phyloP scores from a whole-genome alignment of 2,329 filamentous ascomycete species.

The Didymellaceae sp. region DNA sequence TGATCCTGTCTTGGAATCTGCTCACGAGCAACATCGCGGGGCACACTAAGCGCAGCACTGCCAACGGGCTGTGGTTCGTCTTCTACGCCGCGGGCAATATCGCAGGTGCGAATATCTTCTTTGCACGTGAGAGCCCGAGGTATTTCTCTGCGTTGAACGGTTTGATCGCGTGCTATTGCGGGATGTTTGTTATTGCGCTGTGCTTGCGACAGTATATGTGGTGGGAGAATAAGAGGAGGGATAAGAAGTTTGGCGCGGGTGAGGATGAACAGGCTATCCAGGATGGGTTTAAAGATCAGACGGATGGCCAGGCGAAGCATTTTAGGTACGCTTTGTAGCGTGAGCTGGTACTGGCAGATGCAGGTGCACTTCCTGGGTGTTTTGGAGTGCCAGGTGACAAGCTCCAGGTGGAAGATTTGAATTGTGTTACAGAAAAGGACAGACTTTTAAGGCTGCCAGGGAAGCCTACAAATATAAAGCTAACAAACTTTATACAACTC shows the following conservation, averaged over 20 bases:
- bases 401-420: too few species aligned
- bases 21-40: slow-evolving; percentile 54
- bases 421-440: too few species aligned
- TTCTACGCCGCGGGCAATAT: slow-evolving; percentile 59
- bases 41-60: slow-evolving; percentile 59
- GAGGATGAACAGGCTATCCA: slow-evolving; percentile 40
- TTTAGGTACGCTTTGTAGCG: slow-evolving; percentile 44
- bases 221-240: slow-evolving; percentile 42
- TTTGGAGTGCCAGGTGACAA: too few species aligned
- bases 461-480: too few species aligned
- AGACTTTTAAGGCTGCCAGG: too few species aligned
- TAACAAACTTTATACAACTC: too few species aligned
- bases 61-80: slow-evolving; percentile 59
- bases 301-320: slow-evolving; percentile 42
- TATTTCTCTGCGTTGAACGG: slow-evolving; percentile 56
- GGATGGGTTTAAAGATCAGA: slow-evolving; percentile 47
- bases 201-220: slow-evolving; percentile 40
- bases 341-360: too few species aligned
- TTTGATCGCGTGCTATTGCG: slow-evolving; percentile 53
- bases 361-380: too few species aligned
- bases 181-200: slow-evolving; percentile 46
- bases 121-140: slow-evolving; percentile 52
- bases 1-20: slow-evolving; percentile 61
- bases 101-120: slow-evolving; percentile 57
- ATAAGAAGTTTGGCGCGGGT: slow-evolving; percentile 34